phyloP scores from a whole-genome alignment of 208 protist species.

The Kentomonas sorsogonicus region DNA sequence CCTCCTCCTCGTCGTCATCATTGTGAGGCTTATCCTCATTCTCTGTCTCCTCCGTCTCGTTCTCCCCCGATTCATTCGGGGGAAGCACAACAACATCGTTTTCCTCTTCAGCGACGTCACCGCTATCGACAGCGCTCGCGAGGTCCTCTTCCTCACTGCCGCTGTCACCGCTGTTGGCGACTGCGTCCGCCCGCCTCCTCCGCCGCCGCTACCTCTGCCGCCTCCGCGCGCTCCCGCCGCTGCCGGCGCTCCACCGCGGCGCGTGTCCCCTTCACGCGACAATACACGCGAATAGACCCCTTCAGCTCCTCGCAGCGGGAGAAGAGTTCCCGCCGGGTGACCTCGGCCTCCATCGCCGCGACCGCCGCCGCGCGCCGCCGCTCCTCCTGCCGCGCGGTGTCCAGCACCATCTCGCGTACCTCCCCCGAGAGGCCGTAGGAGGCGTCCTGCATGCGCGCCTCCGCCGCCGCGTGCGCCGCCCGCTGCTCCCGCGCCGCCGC shows the following conservation, averaged over 20 bases:
- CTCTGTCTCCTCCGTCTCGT: too few species aligned
- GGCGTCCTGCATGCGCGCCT: slow-evolving; percentile 55
- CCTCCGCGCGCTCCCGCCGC: background rate
- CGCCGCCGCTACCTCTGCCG: background rate
- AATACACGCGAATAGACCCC: slow-evolving; percentile 89
- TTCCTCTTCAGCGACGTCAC: too few species aligned
- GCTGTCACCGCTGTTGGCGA: background rate
- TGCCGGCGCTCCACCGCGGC: background rate
- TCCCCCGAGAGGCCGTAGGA: slow-evolving; percentile 66
- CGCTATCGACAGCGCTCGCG: too few species aligned
- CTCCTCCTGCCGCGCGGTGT: slow-evolving; percentile 31
- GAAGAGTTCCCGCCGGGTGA: slow-evolving; percentile 68
- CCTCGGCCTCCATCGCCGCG: slow-evolving; percentile 46
- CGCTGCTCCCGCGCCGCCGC: slow-evolving; percentile 17
- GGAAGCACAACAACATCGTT: too few species aligned
- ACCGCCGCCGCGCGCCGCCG: too few species aligned
- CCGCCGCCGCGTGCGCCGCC: slow-evolving; percentile 24
- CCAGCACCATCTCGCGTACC: slow-evolving; percentile 58
- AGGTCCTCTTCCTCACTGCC: background rate
- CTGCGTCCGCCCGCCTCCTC: too few species aligned
- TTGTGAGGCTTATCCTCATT: too few species aligned
- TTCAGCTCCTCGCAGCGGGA: slow-evolving; percentile 80
- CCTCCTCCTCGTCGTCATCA: background rate
- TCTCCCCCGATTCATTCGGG: too few species aligned
- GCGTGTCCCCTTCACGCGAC: slow-evolving; percentile 63